Percentiles rank a stretch among this genome's conserved stretches.
Conservation (phyloP, 2,329 filamentous ascomycete species). For the Myriosclerotinia duriaeana region DNA sequence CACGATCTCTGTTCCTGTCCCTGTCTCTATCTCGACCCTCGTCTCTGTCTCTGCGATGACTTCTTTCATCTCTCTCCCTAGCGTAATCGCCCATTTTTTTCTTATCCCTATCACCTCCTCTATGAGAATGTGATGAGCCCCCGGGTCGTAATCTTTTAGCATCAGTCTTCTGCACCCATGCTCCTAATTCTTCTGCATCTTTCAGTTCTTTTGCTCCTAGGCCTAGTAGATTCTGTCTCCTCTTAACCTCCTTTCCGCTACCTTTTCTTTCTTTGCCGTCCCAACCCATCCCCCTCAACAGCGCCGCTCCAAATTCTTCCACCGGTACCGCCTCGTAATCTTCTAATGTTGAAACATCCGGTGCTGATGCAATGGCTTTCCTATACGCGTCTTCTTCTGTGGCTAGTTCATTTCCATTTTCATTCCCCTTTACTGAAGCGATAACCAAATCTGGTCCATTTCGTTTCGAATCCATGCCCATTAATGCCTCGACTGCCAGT, state of each 20-base stretch:
- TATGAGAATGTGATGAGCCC: constrained; percentile 33
- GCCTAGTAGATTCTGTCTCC: constrained; percentile 77
- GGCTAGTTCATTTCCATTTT: constrained; percentile 34
- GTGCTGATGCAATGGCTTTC: constrained; percentile 68
- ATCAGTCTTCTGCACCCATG: constrained; percentile 72
- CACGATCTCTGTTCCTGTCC: constrained; percentile 36
- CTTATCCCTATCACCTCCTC: constrained; percentile 40
- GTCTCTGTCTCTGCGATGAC: constrained; percentile 41
- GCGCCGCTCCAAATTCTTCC: constrained; percentile 88
- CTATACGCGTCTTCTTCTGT: constrained; percentile 69
- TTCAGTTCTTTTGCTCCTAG: constrained; percentile 84
- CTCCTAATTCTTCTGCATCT: constrained; percentile 69
- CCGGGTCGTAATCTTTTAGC: constrained; percentile 48
- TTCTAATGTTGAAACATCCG: constrained; percentile 72
- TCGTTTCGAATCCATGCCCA: constrained; percentile 53
- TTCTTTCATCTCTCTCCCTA: constrained; percentile 45
- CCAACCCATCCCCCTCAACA: constrained; percentile 95
- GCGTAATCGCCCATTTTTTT: constrained; percentile 47
- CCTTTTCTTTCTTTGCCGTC: constrained; percentile 63
- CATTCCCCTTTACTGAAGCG: constrained; percentile 37
- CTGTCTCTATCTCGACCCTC: constrained; percentile 38
- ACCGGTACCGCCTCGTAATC: constrained; percentile 89
- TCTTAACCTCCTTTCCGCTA: constrained; percentile 62
- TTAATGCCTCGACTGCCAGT: constrained; percentile 66
- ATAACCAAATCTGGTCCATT: constrained; percentile 54